Conservation (phyloP, 2,329 filamentous ascomycete species). For the Colletotrichum sp. region DNA sequence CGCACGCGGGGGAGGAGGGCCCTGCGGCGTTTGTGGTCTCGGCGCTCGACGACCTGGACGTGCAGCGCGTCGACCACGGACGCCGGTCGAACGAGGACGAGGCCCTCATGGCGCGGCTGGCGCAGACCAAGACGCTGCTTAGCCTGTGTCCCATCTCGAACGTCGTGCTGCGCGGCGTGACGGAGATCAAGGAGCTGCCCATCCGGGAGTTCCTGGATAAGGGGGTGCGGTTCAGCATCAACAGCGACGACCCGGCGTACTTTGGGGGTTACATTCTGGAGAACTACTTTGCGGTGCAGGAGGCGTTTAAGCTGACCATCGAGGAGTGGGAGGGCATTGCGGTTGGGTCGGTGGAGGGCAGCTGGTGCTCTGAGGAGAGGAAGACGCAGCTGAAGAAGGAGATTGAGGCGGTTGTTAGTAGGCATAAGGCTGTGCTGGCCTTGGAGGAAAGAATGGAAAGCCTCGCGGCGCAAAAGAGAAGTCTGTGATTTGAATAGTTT, state of each 20-base stretch:
- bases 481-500: neutral
- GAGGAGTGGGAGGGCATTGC: slow-evolving; percentile 73
- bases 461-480: neutral
- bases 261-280: slow-evolving; percentile 79
- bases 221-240: slow-evolving; percentile 73
- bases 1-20: slow-evolving; percentile 80
- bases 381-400: slow-evolving; percentile 63
- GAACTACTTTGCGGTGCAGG: slow-evolving; percentile 79
- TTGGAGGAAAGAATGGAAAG: neutral
- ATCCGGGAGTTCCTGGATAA: slow-evolving; percentile 67
- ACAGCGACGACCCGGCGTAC: slow-evolving; percentile 77
- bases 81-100: slow-evolving; percentile 68
- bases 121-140: slow-evolving; percentile 57
- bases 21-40: slow-evolving; percentile 68
- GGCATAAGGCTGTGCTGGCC: neutral
- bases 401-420: slow-evolving; percentile 32
- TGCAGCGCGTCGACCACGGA: slow-evolving; percentile 77
- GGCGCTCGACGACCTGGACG: slow-evolving; percentile 66
- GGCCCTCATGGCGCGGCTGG: slow-evolving; percentile 63
- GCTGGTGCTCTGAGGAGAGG: slow-evolving; percentile 66
- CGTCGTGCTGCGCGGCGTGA: slow-evolving; percentile 36
- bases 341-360: slow-evolving; percentile 66
- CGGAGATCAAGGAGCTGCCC: slow-evolving; percentile 46
- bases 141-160: slow-evolving; percentile 19
- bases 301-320: slow-evolving; percentile 67